Base-by-base conservation (phyloP, 2,329 filamentous ascomycete genomes). In the Calonectria ilicicola region DNA sequence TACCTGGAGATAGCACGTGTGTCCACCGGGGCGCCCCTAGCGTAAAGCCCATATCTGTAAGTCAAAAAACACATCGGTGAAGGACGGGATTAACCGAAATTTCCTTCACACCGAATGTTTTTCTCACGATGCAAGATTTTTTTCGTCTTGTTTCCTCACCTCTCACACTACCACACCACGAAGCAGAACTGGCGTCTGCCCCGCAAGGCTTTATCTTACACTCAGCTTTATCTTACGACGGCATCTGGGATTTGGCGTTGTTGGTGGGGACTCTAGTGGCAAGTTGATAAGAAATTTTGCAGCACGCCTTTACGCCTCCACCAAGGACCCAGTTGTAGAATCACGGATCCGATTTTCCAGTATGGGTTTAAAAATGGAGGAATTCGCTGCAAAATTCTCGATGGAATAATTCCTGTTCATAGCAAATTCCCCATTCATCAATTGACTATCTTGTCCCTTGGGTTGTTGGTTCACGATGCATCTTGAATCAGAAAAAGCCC, bases 201-300 rank as follows among this genome's bases (percentile, higher is more conserved):
- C 53, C 53, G 32, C 53, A 14, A 3, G 53, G 21, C 53, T 58
- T 40, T 58, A 58, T 58, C 53, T 58, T 21, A 58, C 29, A 6
- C 29, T 58, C 32, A 58, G 53, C 53, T 60, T 40, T 60, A 60
- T 60, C 53, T 60, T 60, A 60, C 53, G 53, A 60, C 53, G 35
- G 53, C 53, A 60, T 60, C 53, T 40, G 38, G 53, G 21, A 5
- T 23, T 60, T 60, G 53, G 53, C 35, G 53, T 60, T 9, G 53
- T 27, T 21, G 53, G 53, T 60, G 53, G 53, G 35, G 53, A 60
- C 53, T 60, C 53, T 60, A 60, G 53, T 60, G 53, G 53, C 53
- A 60, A 60, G 21, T 17, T 27, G 53, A 60, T 40, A 60, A 60
- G 53, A 60, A 60, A 40, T 60, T 60, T 60, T 60, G 53, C 53